Evolutionary conservation across 257 asterid genomes (phyloP).

Genomic region (Penstemon eatonii): DNA sequence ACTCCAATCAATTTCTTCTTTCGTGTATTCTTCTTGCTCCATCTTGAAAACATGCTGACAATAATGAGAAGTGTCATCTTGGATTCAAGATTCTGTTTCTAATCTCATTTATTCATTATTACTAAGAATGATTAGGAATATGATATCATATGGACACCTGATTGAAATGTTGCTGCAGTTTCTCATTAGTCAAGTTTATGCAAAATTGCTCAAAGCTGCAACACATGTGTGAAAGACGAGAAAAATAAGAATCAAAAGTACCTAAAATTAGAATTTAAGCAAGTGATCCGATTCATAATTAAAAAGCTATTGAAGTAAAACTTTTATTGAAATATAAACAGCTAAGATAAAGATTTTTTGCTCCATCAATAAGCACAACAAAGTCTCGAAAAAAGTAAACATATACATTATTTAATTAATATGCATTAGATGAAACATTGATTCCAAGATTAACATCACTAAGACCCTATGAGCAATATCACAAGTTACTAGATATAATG

Average conservation of each 20-base stretch:
- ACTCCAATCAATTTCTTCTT: constrained; percentile 95
- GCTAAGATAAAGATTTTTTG: not conserved
- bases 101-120: constrained; percentile 3
- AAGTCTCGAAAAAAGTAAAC: constrained; percentile 8
- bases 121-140: constrained; percentile 12
- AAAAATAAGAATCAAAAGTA: constrained; percentile 20
- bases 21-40: constrained; percentile 95
- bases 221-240: constrained; percentile 21
- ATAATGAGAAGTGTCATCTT: constrained; percentile 21
- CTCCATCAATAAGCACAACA: not conserved
- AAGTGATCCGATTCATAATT: constrained; percentile 9
- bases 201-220: constrained; percentile 98
- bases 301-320: constrained; percentile 5
- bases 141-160: constrained; percentile 52
- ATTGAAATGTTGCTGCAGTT: constrained; percentile 94
- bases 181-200: constrained; percentile 92
- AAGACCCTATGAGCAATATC: constrained; percentile 2
- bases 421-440: constrained; percentile 1
- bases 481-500: constrained; percentile 9
- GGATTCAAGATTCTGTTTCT: constrained; percentile 21
- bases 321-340: not conserved
- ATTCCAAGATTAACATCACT: constrained; percentile 6
- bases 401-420: not conserved
- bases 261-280: constrained; percentile 9
- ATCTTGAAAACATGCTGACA: constrained; percentile 90